A percentile compares a stretch with the other conserved stretches of the same genome.
phyloP scores from a whole-genome alignment of 2,329 filamentous ascomycete species.

The Claviceps sorghi region DNA sequence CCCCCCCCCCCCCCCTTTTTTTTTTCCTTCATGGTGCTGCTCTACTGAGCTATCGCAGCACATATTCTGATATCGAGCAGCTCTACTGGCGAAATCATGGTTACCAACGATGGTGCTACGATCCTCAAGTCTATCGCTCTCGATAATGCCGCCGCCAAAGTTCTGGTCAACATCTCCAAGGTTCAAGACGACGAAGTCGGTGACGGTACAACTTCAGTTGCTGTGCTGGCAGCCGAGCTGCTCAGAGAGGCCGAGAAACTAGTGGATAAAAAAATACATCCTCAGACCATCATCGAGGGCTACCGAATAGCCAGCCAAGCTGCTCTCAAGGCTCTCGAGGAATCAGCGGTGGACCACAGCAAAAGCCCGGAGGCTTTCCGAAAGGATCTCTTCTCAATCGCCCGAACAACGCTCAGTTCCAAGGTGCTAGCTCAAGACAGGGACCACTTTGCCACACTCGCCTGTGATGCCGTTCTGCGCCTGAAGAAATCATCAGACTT shows the following conservation, averaged over 20 bases:
- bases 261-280: constrained; percentile 96
- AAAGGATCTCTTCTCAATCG: constrained; percentile 79
- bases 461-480: constrained; percentile 79
- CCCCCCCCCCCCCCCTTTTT: neutral
- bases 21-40: neutral
- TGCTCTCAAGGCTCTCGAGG: constrained; percentile 70
- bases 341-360: constrained; percentile 80
- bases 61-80: constrained; percentile 26
- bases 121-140: constrained; percentile 97
- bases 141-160: constrained; percentile 96
- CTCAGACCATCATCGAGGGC: constrained; percentile 97
- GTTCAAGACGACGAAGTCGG: constrained; percentile 98
- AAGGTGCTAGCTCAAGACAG: constrained; percentile 93
- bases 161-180: constrained; percentile 97
- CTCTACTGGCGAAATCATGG: constrained; percentile 92
- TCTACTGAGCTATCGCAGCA: constrained; percentile 3
- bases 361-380: constrained; percentile 70
- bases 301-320: constrained; percentile 94
- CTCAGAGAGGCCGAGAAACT: constrained; percentile 93
- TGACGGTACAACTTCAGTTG: constrained; percentile 95
- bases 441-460: constrained; percentile 78
- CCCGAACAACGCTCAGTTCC: constrained; percentile 87
- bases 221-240: constrained; percentile 87
- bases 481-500: constrained; percentile 84
- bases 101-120: constrained; percentile 96